Percentiles rank a stretch among this genome's conserved stretches.
phyloP scores from a whole-genome alignment of 2,329 filamentous ascomycete species.

The Bretziella fagacearum region DNA sequence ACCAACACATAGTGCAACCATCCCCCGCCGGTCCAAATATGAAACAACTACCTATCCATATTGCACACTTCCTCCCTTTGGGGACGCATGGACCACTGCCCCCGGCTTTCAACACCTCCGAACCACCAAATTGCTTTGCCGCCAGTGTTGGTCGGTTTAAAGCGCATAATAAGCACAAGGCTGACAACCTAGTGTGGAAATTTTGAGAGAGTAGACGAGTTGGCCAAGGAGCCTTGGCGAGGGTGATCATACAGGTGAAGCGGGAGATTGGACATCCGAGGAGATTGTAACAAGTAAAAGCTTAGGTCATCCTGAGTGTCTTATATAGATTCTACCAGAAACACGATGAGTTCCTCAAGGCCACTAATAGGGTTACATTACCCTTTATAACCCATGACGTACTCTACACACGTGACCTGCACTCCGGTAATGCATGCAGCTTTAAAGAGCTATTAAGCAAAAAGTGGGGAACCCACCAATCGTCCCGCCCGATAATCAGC shows the following conservation, averaged over 20 bases:
- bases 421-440: not conserved
- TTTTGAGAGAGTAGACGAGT: not conserved
- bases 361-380: not conserved
- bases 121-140: too few species aligned
- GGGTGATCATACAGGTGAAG: not conserved
- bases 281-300: too few species aligned
- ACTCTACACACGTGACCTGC: not conserved
- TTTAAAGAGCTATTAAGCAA: not conserved
- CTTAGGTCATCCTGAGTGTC: too few species aligned
- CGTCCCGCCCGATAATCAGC: not conserved
- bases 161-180: not conserved
- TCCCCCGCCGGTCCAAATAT: too few species aligned
- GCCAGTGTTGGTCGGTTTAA: too few species aligned
- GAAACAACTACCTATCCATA: too few species aligned
- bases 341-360: too few species aligned
- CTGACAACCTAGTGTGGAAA: not conserved
- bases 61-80: too few species aligned
- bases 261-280: not conserved
- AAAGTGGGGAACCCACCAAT: not conserved
- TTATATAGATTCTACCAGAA: too few species aligned
- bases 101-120: too few species aligned
- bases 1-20: too few species aligned
- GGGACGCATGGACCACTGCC: too few species aligned
- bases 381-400: not conserved
- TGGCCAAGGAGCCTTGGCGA: not conserved